Evolutionary conservation across 805 yeast species (phyloP), one percentile per base, ranked within the genome.

Genomic region (Candida takata): DNA sequence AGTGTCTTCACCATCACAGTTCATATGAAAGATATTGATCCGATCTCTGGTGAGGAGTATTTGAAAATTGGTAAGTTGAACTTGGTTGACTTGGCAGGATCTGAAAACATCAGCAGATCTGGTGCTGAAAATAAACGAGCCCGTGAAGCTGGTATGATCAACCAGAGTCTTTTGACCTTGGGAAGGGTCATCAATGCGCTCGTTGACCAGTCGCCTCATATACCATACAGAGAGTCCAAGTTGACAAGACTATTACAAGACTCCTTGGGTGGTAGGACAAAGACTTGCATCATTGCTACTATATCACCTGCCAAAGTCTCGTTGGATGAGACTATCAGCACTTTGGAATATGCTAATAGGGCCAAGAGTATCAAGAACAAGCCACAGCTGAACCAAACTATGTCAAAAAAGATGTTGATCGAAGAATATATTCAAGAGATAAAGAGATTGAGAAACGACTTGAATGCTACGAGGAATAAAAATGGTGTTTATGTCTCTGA

Each of bases 51-150:
- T 5, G 74, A 72, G 48, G 77, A 72, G 42, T 62, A 60, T 34
- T 60, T 70, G 32, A 67, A 72, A 44, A 60, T 66, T 27, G 79
- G 86, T 6, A 85, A 84, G 51, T 69, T 85, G 54, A 85, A 87
- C 52, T 62, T 87, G 8, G 97, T 88, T n/a, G 97, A 87, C 60
- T 65, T 88, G 47, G 97, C 97, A 0, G 97, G 97, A 1, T 82
- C 94, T 16, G 97, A 87, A 52, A 86, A 86, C 54, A 79, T 87
- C 30, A 73, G 67, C 44, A 65, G 85, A 44, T 82, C 95, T 0
- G 97, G 97, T 3, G 95, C 95, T 0, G 72, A 74, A 18, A 78
- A 80, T 52, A 78, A 74, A 50, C 70, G 95, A 26, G 96, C 95
- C 0, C 77, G 86, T 42, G 97, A 87, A 57, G 95, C 96, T 2